Percentiles rank a stretch among this genome's conserved stretches.
Conservation (phyloP, 2,329 filamentous ascomycete genomes). For the Penicillium occitanis region DNA sequence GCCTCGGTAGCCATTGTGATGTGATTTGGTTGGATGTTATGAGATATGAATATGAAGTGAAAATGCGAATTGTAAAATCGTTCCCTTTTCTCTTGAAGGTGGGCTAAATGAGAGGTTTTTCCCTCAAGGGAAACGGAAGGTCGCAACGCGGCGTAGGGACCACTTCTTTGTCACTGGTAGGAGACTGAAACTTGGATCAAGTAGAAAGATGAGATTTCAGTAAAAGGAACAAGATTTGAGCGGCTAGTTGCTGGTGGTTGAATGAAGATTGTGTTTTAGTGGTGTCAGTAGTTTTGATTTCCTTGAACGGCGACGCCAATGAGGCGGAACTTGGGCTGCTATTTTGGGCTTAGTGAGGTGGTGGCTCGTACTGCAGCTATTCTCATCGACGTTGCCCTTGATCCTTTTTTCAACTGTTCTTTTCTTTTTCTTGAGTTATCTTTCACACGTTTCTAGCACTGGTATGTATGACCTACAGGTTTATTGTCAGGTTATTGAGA, state of each 20-base stretch:
- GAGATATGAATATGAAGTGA: background rate
- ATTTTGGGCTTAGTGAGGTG: constrained; percentile 31
- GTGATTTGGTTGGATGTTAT: background rate
- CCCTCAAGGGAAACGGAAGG: constrained; percentile 11
- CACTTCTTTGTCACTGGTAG: background rate
- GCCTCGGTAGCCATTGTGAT: constrained; percentile 20
- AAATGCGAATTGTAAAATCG: background rate
- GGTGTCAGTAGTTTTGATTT: constrained; percentile 9
- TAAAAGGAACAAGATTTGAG: background rate
- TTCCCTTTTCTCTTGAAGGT: background rate
- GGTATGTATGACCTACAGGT: background rate
- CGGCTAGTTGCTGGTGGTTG: constrained; percentile 9
- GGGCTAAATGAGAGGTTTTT: constrained; percentile 12
- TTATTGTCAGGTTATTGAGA: background rate
- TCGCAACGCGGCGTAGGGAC: background rate
- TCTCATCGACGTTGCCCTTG: background rate
- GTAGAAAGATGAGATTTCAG: background rate
- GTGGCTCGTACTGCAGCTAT: constrained; percentile 22
- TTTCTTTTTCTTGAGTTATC: background rate
- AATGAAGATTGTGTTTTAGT: constrained; percentile 1
- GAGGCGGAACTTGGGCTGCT: constrained; percentile 30
- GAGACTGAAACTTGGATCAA: background rate
- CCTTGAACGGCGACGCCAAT: constrained; percentile 17
- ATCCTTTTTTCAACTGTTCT: background rate
- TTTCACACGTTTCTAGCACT: background rate